phyloP scores from a whole-genome alignment of 116 monocot genomes.

The Trichopus zeylanicus region DNA sequence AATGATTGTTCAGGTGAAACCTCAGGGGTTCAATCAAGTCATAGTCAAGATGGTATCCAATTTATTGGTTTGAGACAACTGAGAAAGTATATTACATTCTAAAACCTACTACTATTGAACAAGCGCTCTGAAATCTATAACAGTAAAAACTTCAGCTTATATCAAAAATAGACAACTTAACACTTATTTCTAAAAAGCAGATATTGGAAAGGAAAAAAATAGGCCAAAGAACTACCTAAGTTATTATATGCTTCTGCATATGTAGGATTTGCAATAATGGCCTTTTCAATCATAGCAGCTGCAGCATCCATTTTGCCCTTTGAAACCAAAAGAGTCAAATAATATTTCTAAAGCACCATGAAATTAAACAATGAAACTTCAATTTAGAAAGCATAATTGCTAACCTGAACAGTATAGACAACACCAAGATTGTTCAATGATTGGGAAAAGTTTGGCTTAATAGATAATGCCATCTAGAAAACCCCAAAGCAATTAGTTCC shows the following conservation, averaged over 20 bases:
- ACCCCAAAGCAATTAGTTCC: slow-evolving; percentile 2
- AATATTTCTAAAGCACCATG: neutral
- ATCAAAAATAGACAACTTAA: no score
- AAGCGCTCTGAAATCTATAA: no score
- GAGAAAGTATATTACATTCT: no score
- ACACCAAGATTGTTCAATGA: slow-evolving; percentile 99
- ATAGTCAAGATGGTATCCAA: no score
- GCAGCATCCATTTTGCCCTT: slow-evolving; percentile 99
- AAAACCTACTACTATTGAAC: no score
- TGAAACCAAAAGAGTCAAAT: neutral
- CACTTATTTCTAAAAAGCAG: neutral
- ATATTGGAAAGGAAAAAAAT: neutral
- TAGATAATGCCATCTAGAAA: slow-evolving; percentile 81
- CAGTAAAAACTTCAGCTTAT: no score
- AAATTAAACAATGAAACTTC: neutral
- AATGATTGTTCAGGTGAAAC: no score
- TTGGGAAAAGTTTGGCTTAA: slow-evolving; percentile 90
- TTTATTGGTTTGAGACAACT: no score
- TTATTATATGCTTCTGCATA: slow-evolving; percentile 98
- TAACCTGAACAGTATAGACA: slow-evolving; percentile 98
- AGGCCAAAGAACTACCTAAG: slow-evolving; percentile 42
- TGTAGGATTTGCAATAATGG: slow-evolving; percentile 86
- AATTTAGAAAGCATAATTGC: neutral
- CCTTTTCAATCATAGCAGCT: slow-evolving; percentile 94
- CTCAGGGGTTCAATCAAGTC: no score